phyloP scores from a whole-genome alignment of 2,329 filamentous ascomycete genomes.

The Paramyrothecium sp. region DNA sequence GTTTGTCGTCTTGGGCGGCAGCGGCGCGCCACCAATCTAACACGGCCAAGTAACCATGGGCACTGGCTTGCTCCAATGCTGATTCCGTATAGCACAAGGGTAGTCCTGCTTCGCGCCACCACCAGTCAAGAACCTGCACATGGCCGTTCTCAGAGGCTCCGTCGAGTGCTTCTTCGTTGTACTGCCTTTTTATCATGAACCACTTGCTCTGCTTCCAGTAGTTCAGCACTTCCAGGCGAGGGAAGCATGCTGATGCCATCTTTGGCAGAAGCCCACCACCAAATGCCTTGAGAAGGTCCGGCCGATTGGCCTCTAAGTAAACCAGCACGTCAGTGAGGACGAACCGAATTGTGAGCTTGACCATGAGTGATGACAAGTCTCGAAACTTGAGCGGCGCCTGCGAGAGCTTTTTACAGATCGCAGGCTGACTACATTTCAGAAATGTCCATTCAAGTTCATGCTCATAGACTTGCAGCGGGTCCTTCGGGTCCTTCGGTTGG shows the following conservation, averaged over 20 bases:
- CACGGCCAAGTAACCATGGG: conserved; percentile 79
- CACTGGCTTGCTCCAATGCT: conserved; percentile 83
- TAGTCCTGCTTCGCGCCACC: conserved; percentile 76
- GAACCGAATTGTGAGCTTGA: conserved; percentile 90
- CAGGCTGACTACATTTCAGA: conserved; percentile 66
- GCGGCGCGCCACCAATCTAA: conserved; percentile 91
- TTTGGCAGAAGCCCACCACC: conserved; percentile 83
- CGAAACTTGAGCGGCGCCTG: conserved; percentile 67
- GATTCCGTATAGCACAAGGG: conserved; percentile 82
- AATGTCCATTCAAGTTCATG: conserved; percentile 83
- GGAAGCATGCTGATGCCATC: conserved; percentile 85
- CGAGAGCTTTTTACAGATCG: conserved; percentile 73
- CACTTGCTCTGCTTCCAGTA: conserved; percentile 87
- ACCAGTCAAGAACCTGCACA: conserved; percentile 85
- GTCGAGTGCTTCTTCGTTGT: conserved; percentile 81
- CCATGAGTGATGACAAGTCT: conserved; percentile 74
- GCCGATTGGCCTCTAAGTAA: conserved; percentile 60
- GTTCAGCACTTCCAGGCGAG: conserved; percentile 78
- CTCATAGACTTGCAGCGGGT: conserved; percentile 70
- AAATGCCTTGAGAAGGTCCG: conserved; percentile 80
- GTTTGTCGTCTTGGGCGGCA: conserved; percentile 54
- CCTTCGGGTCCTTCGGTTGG: conserved; percentile 57
- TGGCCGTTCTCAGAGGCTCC: conserved; percentile 84
- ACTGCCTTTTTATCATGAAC: conserved; percentile 77
- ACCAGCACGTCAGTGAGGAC: conserved; percentile 76